A percentile compares a stretch with the other conserved stretches of the same genome.
Evolutionary conservation across 768 basidiomycete genomes (phyloP).

Genomic region (Glaciozyma martinii): DNA sequence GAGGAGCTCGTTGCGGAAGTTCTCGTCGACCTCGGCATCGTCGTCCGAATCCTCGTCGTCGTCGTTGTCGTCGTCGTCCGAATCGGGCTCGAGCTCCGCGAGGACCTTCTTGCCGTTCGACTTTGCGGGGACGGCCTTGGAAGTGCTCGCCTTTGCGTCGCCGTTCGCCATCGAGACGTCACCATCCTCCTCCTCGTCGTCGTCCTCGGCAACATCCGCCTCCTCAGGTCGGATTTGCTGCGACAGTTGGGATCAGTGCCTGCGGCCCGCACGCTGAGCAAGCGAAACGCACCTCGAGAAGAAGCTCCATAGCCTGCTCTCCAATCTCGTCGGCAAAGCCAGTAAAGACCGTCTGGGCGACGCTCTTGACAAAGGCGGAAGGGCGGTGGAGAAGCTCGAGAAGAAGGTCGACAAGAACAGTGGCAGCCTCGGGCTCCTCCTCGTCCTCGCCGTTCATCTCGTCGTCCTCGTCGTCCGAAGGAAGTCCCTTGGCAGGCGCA

Average conservation of each 20-base stretch:
- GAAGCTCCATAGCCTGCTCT: conserved; percentile 33
- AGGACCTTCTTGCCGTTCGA: background rate
- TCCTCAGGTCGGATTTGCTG: conserved; percentile 33
- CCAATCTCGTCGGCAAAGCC: conserved; percentile 37
- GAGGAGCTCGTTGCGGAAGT: conserved; percentile 55
- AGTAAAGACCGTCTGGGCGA: conserved; percentile 72
- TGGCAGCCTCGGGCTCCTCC: conserved; percentile 56
- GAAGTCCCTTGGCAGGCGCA: background rate
- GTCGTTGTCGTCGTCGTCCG: conserved; percentile 38
- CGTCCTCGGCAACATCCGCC: conserved; percentile 42
- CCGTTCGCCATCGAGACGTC: conserved; percentile 34
- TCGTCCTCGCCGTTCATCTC: conserved; percentile 38
- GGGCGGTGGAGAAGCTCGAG: conserved; percentile 81
- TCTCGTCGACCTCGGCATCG: conserved; percentile 43
- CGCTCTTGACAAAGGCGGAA: conserved; percentile 65
- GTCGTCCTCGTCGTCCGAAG: conserved; percentile 22
- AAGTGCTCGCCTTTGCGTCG: conserved; percentile 1
- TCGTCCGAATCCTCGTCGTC: conserved; percentile 40
- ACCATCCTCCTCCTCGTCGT: conserved; percentile 32
- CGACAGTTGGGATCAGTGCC: conserved; percentile 12
- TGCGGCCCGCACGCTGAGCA: background rate
- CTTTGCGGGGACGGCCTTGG: background rate
- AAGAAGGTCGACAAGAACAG: conserved; percentile 76
- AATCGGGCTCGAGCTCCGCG: conserved; percentile 15
- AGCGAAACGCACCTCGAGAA: conserved; percentile 28